These are phyloP conservation scores for Ligustrum vulgare DNA, from an alignment of 257 asterid genomes.

Conservation along the genomic window DNA sequence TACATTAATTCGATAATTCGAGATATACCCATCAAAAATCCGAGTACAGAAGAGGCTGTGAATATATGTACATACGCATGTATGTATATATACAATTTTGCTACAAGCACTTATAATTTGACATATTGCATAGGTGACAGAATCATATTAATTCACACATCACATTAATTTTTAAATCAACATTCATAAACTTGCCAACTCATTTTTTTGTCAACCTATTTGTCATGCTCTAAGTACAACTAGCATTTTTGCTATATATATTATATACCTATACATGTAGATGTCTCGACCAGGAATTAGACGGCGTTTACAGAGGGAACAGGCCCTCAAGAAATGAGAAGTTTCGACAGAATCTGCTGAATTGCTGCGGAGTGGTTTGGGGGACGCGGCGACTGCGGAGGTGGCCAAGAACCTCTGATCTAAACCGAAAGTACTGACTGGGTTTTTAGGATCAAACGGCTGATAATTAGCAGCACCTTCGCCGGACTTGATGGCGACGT, in stretches of 20 bases:
- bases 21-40: not conserved
- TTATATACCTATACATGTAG: slow-evolving; percentile 73
- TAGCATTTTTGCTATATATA: too few relatives aligned
- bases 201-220: too few relatives aligned
- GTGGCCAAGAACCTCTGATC: slow-evolving; percentile 31
- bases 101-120: too few relatives aligned
- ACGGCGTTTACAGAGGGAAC: slow-evolving; percentile 70
- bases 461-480: slow-evolving; percentile 17
- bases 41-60: not conserved
- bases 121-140: too few relatives aligned
- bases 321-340: slow-evolving; percentile 60
- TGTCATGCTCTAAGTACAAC: too few relatives aligned
- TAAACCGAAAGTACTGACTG: slow-evolving; percentile 22
- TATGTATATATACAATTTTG: too few relatives aligned
- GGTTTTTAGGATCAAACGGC: slow-evolving; percentile 36
- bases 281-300: slow-evolving; percentile 76
- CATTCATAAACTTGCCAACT: too few relatives aligned
- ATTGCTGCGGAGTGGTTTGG: slow-evolving; percentile 47
- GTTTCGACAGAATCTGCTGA: slow-evolving; percentile 51
- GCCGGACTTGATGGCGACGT: slow-evolving; percentile 9
- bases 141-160: too few relatives aligned
- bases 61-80: too few relatives aligned
- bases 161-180: too few relatives aligned
- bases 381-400: slow-evolving; percentile 23
- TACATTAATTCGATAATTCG: not conserved